Conservation (phyloP, 1,284 basidiomycete species). For the Irpex lacteus region DNA sequence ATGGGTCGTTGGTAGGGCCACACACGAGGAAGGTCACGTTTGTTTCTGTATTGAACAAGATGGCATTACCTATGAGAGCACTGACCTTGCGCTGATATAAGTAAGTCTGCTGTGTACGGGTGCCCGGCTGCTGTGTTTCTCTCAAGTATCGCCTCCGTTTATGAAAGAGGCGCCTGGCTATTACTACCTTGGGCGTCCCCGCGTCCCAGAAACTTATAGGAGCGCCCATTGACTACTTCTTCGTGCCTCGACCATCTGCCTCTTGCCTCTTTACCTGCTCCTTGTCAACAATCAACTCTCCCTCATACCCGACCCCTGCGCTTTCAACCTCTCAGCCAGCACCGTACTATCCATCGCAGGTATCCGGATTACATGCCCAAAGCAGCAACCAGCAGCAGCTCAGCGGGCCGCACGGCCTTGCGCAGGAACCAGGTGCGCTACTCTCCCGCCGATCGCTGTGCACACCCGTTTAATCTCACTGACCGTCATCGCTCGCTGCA, state of each 20-base stretch:
- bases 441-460: background rate
- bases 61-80: too few species aligned
- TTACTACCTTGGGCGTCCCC: background rate
- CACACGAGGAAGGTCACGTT: too few species aligned
- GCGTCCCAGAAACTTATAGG: background rate
- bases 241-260: conserved; percentile 3
- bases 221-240: background rate
- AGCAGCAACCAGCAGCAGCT: conserved; percentile 31
- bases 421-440: conserved; percentile 69
- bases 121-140: background rate
- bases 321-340: background rate
- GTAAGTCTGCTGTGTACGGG: background rate
- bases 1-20: too few species aligned
- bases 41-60: too few species aligned
- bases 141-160: background rate
- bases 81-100: too few species aligned
- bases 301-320: background rate
- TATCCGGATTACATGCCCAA: conserved; percentile 58
- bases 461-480: conserved; percentile 5
- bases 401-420: conserved; percentile 55
- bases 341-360: conserved; percentile 3
- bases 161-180: background rate
- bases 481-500: conserved; percentile 8
- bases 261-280: background rate
- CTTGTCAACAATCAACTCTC: background rate